Base-by-base conservation (phyloP, 225 moss, liverwort and hornwort species). In the Marchantia polymorpha region DNA sequence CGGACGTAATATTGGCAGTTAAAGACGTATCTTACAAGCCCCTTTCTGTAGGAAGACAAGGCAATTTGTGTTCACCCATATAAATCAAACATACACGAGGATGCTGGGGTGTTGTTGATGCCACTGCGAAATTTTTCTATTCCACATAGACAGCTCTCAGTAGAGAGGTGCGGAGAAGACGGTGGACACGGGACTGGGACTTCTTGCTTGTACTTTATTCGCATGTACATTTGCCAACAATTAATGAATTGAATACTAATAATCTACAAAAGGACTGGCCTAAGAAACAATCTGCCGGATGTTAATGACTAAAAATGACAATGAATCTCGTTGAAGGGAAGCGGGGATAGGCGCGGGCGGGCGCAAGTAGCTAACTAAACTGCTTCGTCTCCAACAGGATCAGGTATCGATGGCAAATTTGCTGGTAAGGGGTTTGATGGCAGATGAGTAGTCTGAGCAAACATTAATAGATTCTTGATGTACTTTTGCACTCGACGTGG, bases 401-500 rank as follows among this genome's bases (percentile, higher is more conserved):
- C 20, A 69, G 47, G 26, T 29, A 77, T 26, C 17, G 64, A 39
- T 27, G 75, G 75, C 59, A 75, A 75, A 58, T 29, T 75, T 9
- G 8, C 58, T 39, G 59, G 75, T 22, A 5, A 58, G 10, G 75
- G 58, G 20, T 16, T 39, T 75, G 75, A 31, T 22, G 78, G 68
- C 15, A 39, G 6, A 56, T 69, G 78, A 8, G 64, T 74, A 19
- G 87, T 74, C 83, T 91, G 85, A 47, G 92, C 81, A 78, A 67
- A 89, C 70, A 82, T 14, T 72, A 88, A 70, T 30, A 95, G 85
- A 52, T 70, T 75, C 48, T 93, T 87, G 17, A 95, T 89, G 30
- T 87, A 90, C 23, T 84, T 86, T 69, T 90, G 79, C 54, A 83
- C 83, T 52, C 92, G 87, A 30, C 89, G 83, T 29, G 89, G 83